A percentile compares a stretch with the other conserved stretches of the same genome.
phyloP scores from a whole-genome alignment of 2,329 filamentous ascomycete species.

The Fonsecaea erecta region DNA sequence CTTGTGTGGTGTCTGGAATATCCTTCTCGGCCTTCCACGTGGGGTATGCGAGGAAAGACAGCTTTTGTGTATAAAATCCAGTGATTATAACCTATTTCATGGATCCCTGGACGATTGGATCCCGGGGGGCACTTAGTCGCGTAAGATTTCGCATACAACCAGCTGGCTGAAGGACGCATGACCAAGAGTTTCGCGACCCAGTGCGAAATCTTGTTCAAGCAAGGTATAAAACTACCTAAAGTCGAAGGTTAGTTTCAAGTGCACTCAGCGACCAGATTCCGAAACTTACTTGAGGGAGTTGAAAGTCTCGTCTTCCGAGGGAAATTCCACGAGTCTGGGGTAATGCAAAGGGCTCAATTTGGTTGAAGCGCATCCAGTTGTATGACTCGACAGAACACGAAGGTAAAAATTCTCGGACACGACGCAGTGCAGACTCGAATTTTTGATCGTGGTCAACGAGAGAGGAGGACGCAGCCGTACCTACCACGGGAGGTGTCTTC shows the following conservation, averaged over 20 bases:
- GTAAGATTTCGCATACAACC: not conserved
- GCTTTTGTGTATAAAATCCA: no score
- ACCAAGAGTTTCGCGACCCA: not conserved
- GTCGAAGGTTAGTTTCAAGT: not conserved
- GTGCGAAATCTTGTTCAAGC: not conserved
- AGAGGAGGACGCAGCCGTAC: not conserved
- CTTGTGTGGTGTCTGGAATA: slow-evolving; percentile 41
- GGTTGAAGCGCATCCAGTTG: not conserved
- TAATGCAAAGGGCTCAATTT: not conserved
- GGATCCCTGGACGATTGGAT: slow-evolving; percentile 13
- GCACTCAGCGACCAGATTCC: not conserved
- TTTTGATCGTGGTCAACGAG: not conserved
- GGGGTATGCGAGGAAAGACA: slow-evolving; percentile 48
- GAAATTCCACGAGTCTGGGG: not conserved
- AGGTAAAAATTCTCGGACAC: not conserved
- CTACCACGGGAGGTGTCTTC: not conserved
- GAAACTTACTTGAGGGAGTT: not conserved
- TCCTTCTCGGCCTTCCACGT: not conserved
- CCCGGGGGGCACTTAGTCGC: not conserved
- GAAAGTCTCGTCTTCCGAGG: not conserved
- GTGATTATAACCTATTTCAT: slow-evolving; percentile 51
- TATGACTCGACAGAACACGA: not conserved
- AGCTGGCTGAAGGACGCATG: not conserved
- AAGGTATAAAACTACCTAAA: not conserved
- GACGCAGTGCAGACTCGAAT: not conserved